Conservation (phyloP, 2,329 filamentous ascomycete species). For the Penicillium aurantiogriseum region DNA sequence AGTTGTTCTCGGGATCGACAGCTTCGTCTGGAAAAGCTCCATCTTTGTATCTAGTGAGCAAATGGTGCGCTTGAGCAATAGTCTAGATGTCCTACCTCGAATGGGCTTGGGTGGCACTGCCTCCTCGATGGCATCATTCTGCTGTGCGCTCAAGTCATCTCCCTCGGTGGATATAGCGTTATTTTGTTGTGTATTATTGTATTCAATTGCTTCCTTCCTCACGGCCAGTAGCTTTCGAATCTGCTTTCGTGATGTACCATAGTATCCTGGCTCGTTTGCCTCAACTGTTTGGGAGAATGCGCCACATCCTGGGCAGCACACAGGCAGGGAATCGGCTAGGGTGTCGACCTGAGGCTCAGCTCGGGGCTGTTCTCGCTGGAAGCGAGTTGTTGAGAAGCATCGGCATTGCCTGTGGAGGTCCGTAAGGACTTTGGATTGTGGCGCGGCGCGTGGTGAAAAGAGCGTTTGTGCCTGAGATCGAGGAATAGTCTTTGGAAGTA, state of each 20-base stretch:
- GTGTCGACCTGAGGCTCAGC: conserved; percentile 14
- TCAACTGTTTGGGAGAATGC: conserved; percentile 59
- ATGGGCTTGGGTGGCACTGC: conserved; percentile 14
- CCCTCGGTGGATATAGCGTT: conserved; percentile 18
- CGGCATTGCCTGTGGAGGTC: conserved; percentile 14
- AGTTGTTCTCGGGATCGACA: conserved; percentile 18
- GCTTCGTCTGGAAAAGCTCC: conserved; percentile 24
- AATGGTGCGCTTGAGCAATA: background rate
- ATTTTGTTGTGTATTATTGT: conserved; percentile 6
- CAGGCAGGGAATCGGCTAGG: conserved; percentile 41
- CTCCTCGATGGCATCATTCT: background rate
- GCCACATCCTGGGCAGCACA: conserved; percentile 62
- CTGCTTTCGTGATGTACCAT: conserved; percentile 50
- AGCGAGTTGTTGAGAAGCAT: conserved; percentile 20
- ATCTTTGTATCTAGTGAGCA: conserved; percentile 16
- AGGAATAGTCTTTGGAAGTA: background rate
- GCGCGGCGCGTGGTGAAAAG: background rate
- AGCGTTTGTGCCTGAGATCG: background rate
- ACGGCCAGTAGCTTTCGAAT: conserved; percentile 41
- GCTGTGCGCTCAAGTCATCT: conserved; percentile 1
- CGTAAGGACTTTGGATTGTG: background rate
- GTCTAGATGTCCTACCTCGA: conserved; percentile 9
- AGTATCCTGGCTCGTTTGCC: conserved; percentile 57
- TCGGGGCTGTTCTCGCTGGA: conserved; percentile 8
- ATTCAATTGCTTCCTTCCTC: conserved; percentile 16